Base-by-base conservation (phyloP, 768 basidiomycete species). In the Fomitopsis pulvina region DNA sequence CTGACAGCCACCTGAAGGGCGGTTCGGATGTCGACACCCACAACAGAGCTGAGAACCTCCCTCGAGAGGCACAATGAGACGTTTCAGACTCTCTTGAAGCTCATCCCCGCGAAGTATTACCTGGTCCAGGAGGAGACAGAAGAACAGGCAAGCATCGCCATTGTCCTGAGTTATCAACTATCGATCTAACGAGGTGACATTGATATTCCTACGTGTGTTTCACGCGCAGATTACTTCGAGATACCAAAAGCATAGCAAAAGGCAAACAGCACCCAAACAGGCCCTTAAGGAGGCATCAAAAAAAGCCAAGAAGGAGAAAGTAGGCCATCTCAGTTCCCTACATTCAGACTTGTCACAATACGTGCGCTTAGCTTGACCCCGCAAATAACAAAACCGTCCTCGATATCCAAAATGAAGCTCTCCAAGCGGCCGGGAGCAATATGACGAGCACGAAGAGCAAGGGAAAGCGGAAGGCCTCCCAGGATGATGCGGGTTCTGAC, bases 71-170 rank as follows among this genome's bases (percentile, higher is more conserved):
- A 96, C 69, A 96, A 97, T 62, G 79, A 78, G 24, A 80, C 83
- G 0, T 97, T 99, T 58, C 91, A 93, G 60, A 72, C 80, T 0
- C 72, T 97, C 4, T 72, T 96, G 1, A 80, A 75, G 34, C 78
- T 96, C 41, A 96, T 97, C 48, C 95, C 95, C 0, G 77, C 93
- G 4, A 86, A 85, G 70, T 92, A 87, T 64, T 97, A 97, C 67
- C 71, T 96, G 43, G 77, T 80, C 1, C 75, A 72, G 34, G 84
- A 87, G 18, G 77, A 79, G 40, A 70, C 72, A 1, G 80, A 85
- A 45, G 85, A 85, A 52, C 80, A 84, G 74, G 87, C 84, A 45
- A 37, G 69, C 44, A 21, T 41, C 9, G 18, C n/a, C n/a, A n/a
- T n/a, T n/a, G n/a, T n/a, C n/a, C n/a, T n/a, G n/a, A n/a, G n/a